Conservation (phyloP, 2,329 filamentous ascomycete genomes). For the Botrytis paeoniae region DNA sequence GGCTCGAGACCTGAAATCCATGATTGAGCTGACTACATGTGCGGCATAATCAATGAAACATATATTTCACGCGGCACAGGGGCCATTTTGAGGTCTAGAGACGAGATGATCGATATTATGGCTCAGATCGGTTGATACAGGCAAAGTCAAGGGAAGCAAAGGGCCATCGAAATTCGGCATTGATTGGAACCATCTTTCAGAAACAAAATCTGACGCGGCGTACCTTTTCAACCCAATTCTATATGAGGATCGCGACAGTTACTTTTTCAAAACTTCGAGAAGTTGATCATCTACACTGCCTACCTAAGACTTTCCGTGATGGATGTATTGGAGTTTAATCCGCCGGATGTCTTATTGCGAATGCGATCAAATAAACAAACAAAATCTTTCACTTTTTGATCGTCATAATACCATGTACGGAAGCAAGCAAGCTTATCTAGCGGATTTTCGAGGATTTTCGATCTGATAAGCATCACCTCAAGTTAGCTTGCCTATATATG, state of each 20-base stretch:
- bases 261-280: neutral
- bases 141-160: neutral
- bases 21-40: constrained; percentile 12
- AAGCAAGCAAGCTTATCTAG: neutral
- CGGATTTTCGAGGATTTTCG: neutral
- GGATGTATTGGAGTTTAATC: neutral
- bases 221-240: neutral
- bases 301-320: neutral
- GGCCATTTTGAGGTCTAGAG: neutral
- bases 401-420: neutral
- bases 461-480: constrained; percentile 10
- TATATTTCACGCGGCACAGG: neutral
- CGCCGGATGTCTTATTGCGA: neutral
- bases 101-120: neutral
- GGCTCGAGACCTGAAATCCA: constrained; percentile 28
- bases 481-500: neutral
- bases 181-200: neutral
- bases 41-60: constrained; percentile 7
- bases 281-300: neutral
- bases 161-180: neutral
- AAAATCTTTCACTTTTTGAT: neutral
- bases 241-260: neutral
- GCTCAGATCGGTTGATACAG: neutral
- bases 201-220: neutral
- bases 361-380: neutral